These are phyloP conservation scores for Backusella liffmaniae DNA, from an alignment of 192 early-diverging fungal species.

Conservation along the genomic window DNA sequence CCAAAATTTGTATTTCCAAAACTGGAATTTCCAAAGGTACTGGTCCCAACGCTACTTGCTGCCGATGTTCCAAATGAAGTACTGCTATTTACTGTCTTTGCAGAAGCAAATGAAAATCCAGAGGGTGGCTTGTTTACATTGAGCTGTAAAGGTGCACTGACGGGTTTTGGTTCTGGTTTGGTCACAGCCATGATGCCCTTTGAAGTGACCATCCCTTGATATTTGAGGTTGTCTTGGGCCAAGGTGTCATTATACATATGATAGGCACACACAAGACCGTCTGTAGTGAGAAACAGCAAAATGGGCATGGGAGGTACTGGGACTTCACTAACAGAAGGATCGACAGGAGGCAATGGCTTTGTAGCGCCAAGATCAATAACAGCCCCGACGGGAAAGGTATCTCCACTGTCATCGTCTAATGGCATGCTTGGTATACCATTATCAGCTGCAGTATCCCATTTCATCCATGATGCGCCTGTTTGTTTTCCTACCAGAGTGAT, in stretches of 20 bases:
- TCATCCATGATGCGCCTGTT: slow-evolving; percentile 20
- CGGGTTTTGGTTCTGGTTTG: background rate
- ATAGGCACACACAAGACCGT: slow-evolving; percentile 65
- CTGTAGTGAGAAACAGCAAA: slow-evolving; percentile 64
- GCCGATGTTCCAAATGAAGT: background rate
- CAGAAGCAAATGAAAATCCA: background rate
- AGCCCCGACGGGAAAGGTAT: slow-evolving; percentile 68
- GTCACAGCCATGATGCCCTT: background rate
- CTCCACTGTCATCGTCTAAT: slow-evolving; percentile 45
- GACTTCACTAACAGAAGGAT: slow-evolving; percentile 47
- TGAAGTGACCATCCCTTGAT: slow-evolving; percentile 45
- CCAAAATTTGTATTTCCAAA: background rate
- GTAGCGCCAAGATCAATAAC: slow-evolving; percentile 71
- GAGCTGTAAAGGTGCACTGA: too few species aligned
- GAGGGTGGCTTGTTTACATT: background rate
- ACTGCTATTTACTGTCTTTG: background rate
- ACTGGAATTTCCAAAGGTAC: background rate
- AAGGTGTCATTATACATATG: slow-evolving; percentile 57
- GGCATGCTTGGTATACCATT: slow-evolving; percentile 54
- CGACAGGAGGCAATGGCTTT: slow-evolving; percentile 47
- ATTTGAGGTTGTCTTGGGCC: slow-evolving; percentile 37
- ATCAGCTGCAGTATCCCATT: slow-evolving; percentile 60
- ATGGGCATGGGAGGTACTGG: slow-evolving; percentile 64
- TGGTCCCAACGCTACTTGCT: background rate
- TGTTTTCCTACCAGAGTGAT: slow-evolving; percentile 10